Conservation (phyloP, 108 stramenopile species). For the Skeletonema tropicum region DNA sequence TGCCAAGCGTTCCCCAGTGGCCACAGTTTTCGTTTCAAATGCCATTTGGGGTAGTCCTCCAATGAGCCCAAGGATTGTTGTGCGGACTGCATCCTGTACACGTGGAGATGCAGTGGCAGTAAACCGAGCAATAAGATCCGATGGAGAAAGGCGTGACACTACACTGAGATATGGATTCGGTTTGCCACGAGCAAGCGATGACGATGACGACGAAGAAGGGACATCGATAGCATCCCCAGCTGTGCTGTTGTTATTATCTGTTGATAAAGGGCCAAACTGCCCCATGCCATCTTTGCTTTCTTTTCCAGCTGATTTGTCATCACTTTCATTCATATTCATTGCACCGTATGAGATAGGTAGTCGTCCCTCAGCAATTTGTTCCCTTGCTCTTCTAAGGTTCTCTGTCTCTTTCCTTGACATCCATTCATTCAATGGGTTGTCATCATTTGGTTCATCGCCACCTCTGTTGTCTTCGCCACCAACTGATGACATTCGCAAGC, state of each 20-base stretch:
- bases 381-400: constrained; percentile 7
- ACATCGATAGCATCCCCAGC: background rate
- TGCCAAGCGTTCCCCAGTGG: constrained; percentile 89
- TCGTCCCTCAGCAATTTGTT: constrained; percentile 32
- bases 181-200: background rate
- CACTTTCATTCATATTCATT: constrained; percentile 15
- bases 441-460: constrained; percentile 5
- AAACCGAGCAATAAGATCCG: constrained; percentile 84
- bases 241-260: background rate
- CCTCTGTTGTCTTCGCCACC: constrained; percentile 15
- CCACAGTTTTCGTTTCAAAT: constrained; percentile 91
- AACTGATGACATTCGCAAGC: constrained; percentile 9
- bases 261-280: constrained; percentile 8
- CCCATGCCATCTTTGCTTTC: background rate
- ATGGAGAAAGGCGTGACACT: constrained; percentile 74
- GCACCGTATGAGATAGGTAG: constrained; percentile 44
- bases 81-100: constrained; percentile 91
- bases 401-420: constrained; percentile 26
- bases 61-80: constrained; percentile 88
- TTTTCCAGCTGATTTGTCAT: background rate
- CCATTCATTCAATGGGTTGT: constrained; percentile 46
- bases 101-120: constrained; percentile 77
- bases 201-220: background rate
- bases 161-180: constrained; percentile 81
- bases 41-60: constrained; percentile 90